These are phyloP conservation scores for Stevia rebaudiana DNA, from an alignment of 140 eudicot species.

Conservation along the genomic window DNA sequence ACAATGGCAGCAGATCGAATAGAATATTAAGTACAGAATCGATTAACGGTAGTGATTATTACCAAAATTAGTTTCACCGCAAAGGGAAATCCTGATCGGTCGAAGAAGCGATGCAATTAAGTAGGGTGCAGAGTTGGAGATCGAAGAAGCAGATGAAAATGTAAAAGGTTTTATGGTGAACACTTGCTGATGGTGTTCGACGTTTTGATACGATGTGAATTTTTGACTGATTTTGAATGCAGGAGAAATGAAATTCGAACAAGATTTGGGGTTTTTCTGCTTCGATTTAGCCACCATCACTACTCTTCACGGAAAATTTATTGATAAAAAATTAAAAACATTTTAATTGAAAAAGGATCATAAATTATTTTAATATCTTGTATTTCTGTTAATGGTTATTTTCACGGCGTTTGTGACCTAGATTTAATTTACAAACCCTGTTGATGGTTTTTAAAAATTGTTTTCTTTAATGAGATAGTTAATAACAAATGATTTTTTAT, in stretches of 20 bases:
- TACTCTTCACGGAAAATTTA: neutral
- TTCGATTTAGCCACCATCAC: slow-evolving; percentile 5
- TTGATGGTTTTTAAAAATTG: too few species aligned
- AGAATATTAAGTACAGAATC: neutral
- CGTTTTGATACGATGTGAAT: neutral
- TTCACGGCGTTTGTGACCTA: too few species aligned
- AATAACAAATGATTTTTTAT: too few species aligned
- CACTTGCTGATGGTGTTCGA: neutral
- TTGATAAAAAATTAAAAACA: too few species aligned
- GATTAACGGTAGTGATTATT: neutral
- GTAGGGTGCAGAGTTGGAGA: slow-evolving; percentile 18
- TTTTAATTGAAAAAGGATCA: too few species aligned
- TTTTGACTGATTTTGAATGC: slow-evolving; percentile 22
- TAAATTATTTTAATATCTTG: too few species aligned
- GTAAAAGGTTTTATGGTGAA: slow-evolving; percentile 12
- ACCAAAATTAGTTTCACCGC: slow-evolving; percentile 11
- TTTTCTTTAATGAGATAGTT: too few species aligned
- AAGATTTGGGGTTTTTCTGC: slow-evolving; percentile 6
- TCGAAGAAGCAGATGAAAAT: neutral
- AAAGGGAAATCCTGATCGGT: slow-evolving; percentile 11
- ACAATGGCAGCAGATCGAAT: slow-evolving; percentile 10
- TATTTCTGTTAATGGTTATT: too few species aligned
- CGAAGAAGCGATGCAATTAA: neutral
- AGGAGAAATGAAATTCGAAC: neutral
- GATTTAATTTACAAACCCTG: too few species aligned